Percentiles rank a stretch among this genome's conserved stretches.
These are phyloP conservation scores for Leptodermis oblonga DNA, from an alignment of 257 asterid genomes.

Conservation along the genomic window DNA sequence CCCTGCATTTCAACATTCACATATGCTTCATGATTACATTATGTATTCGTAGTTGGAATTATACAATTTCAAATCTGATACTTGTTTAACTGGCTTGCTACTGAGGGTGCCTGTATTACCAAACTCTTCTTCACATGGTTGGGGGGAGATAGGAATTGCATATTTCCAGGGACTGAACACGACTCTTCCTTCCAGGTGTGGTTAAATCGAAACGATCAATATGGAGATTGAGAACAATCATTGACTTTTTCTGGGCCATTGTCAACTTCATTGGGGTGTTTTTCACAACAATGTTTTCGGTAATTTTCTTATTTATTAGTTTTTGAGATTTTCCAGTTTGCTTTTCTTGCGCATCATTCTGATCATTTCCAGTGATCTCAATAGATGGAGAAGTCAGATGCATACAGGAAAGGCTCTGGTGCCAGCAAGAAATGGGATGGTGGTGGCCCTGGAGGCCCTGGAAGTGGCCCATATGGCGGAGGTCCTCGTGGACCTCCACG, in stretches of 20 bases:
- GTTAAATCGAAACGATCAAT: slow-evolving; percentile 73
- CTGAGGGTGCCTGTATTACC: neutral
- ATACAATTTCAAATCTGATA: neutral
- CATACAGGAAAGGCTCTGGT: slow-evolving; percentile 68
- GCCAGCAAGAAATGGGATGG: slow-evolving; percentile 97
- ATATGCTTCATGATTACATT: neutral
- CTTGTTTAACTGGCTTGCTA: neutral
- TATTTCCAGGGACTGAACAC: neutral
- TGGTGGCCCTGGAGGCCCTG: slow-evolving; percentile 94
- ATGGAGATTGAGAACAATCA: slow-evolving; percentile 81
- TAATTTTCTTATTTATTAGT: slow-evolving; percentile 17
- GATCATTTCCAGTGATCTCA: slow-evolving; percentile 4
- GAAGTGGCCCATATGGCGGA: slow-evolving; percentile 83
- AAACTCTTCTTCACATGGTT: neutral
- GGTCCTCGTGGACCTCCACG: slow-evolving; percentile 96
- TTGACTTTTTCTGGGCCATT: slow-evolving; percentile 79
- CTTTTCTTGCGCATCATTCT: neutral
- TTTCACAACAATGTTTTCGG: slow-evolving; percentile 90
- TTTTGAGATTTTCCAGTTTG: neutral
- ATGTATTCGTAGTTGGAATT: neutral
- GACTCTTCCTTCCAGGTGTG: slow-evolving; percentile 48
- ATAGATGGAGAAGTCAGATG: slow-evolving; percentile 92
- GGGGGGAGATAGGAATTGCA: neutral
- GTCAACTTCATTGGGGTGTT: slow-evolving; percentile 63
- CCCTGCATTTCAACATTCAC: neutral